These are phyloP conservation scores for Cyclotella atomus DNA, from an alignment of 108 stramenopile species.

Conservation along the genomic window DNA sequence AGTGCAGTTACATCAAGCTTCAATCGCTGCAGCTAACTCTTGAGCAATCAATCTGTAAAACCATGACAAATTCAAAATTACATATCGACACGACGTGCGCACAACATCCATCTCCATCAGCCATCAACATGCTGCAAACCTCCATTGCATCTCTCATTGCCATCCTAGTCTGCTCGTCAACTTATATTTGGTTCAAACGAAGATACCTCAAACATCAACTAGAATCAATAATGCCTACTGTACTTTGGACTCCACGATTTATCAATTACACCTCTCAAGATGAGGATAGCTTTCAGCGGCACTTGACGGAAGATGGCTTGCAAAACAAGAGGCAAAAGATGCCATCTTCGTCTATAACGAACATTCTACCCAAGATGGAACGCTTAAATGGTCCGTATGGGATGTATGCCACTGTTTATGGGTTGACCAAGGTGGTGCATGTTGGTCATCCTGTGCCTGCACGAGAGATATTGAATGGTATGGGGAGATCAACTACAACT, in stretches of 20 bases:
- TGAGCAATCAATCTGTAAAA: too few relatives aligned
- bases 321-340: slow-evolving; percentile 43
- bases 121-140: not conserved
- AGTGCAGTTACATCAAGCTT: too few relatives aligned
- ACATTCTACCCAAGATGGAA: slow-evolving; percentile 88
- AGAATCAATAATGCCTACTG: not conserved
- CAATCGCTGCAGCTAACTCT: too few relatives aligned
- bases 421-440: slow-evolving; percentile 86
- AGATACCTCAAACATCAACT: not conserved
- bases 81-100: too few relatives aligned
- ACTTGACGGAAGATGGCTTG: too few relatives aligned
- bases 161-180: too few relatives aligned
- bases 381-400: slow-evolving; percentile 86
- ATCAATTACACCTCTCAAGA: slow-evolving; percentile 1
- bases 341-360: slow-evolving; percentile 74
- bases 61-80: too few relatives aligned
- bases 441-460: slow-evolving; percentile 90
- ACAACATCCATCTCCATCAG: too few relatives aligned
- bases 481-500: slow-evolving; percentile 5
- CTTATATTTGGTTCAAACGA: not conserved
- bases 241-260: slow-evolving; percentile 17
- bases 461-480: slow-evolving; percentile 56
- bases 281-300: not conserved
- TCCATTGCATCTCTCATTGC: not conserved
- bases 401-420: slow-evolving; percentile 95